Evolutionary conservation across 371 early-diverging fungal species (phyloP).

Genomic region (Rhizopus sp.): DNA sequence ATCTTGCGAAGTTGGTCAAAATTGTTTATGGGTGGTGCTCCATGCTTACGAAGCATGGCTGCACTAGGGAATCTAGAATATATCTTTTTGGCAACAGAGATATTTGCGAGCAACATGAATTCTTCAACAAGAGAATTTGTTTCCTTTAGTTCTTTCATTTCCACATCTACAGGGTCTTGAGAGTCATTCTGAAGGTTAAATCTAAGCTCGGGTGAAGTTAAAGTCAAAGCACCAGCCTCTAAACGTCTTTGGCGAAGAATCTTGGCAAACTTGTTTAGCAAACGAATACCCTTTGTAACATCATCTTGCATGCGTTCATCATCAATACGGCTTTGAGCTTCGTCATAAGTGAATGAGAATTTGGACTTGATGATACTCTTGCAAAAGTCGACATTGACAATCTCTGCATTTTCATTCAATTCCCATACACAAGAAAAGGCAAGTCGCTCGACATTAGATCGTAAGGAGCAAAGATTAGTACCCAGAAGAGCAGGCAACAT

Average conservation of each 20-base stretch:
- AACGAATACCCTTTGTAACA: slow-evolving; percentile 81
- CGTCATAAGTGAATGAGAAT: slow-evolving; percentile 96
- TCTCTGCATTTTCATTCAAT: slow-evolving; percentile 75
- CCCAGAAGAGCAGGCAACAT: slow-evolving; percentile 94
- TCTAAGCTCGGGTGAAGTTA: slow-evolving; percentile 87
- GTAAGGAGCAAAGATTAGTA: slow-evolving; percentile 91
- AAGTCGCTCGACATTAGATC: slow-evolving; percentile 88
- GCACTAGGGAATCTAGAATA: slow-evolving; percentile 87
- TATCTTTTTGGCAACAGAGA: slow-evolving; percentile 95
- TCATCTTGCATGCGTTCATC: slow-evolving; percentile 82
- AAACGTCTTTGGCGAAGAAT: slow-evolving; percentile 76
- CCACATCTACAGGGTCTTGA: slow-evolving; percentile 87
- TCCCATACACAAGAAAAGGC: slow-evolving; percentile 90
- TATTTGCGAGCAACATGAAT: slow-evolving; percentile 99
- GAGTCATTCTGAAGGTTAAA: slow-evolving; percentile 87
- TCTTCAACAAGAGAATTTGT: slow-evolving; percentile 98
- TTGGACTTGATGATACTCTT: slow-evolving; percentile 94
- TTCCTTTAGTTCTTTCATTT: slow-evolving; percentile 91
- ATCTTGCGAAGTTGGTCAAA: slow-evolving; percentile 79
- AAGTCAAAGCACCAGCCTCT: slow-evolving; percentile 80
- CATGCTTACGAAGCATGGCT: slow-evolving; percentile 90
- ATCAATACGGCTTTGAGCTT: slow-evolving; percentile 94
- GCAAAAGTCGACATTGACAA: slow-evolving; percentile 72
- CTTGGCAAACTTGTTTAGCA: slow-evolving; percentile 87
- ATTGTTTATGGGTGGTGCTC: slow-evolving; percentile 73